Base-by-base conservation (phyloP, 2,329 filamentous ascomycete species). In the Colletotrichum theobromicola region DNA sequence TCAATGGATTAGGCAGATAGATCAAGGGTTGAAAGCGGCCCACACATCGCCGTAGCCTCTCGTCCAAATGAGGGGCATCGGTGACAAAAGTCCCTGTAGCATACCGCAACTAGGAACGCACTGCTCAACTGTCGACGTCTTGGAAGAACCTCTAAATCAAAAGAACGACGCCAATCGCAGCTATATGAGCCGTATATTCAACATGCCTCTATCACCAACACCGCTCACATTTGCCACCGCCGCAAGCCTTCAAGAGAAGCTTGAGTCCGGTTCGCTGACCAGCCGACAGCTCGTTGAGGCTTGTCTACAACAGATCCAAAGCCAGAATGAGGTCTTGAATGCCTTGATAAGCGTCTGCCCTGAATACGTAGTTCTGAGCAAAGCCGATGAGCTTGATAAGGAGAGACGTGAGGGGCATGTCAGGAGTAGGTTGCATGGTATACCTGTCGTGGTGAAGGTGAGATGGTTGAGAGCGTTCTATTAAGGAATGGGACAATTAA, bases 341-440 rank as follows among this genome's bases (percentile, higher is more conserved):
- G 84, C 84, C 7, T 67, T 85, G 67, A 83, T 85, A 28, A 82
- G 81, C 2, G 79, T 84, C 3, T 82, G 83, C 32, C 84, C 85
- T 10, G 79, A 78, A 72, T 79, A 84, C 68, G 77, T 82, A 35
- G 76, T 84, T 10, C 58, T 86, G 16, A 79, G 79, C 46, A 80
- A 79, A 70, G 85, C 85, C 13, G 80, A 78, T 46, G 76, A 78
- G n/a, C 78, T 87, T 21, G 85, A 87, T 65, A 78, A 82, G 30
- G 85, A 86, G 73, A 78, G 84, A n/a, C 77, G 76, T 34, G 78
- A 77, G 35, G 83, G 83, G 18, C 80, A 79, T 62, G 74, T 81
- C 21, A 81, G 84, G 57, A 81, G 84, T 4, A 81, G 81, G 7
- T 70, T 86, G n/a, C 84, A 87, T 77, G 85, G 85, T 7, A 84